Evolutionary conservation across 1,284 basidiomycete genomes (phyloP), one percentile per base, ranked within the genome.

Genomic region (Puccinia polysora): DNA sequence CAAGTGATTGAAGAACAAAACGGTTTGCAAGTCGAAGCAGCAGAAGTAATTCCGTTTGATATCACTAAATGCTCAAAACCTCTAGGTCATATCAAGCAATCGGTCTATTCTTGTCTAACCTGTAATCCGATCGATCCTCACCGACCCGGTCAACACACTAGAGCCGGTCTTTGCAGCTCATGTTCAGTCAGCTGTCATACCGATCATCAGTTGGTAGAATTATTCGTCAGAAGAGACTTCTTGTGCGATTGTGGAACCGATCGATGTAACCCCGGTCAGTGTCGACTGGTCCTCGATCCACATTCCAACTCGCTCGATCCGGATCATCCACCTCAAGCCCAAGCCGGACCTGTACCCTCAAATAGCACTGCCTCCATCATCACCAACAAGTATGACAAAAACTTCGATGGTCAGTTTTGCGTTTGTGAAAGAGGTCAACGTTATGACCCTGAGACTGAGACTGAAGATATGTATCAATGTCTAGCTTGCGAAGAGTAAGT

Each of bases 401-500:
- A 70, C 56, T 70, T 70, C 20, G 47, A 60, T 49, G 67, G 67
- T 23, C 40, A 70, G 15, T 70, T 70, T 43, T 70, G 67, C 50
- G 53, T 70, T 36, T 70, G 67, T n/a, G 67, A 70, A 36, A 36
- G 67, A 32, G 67, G 67, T 4, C 47, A 70, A 53, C 36, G 47
- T 7, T 70, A 70, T 62, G 47, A 70, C 38, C 67, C 67, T 14
- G 58, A 70, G 30, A 70, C 67, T 32, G 67, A 70, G 25, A 62
- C 58, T 40, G 67, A 70, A n/a, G 67, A 70, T 23, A 70, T 70
- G 67, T 70, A 70, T 38, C 67, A 70, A 70, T 70, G 67, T 70
- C 56, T 70, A 14, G 55, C 58, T 25, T 70, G 67, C 62, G 67
- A 70, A 70, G 67, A 70, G 67, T 70, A 20, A 52, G 67, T 28